Evolutionary conservation across 768 basidiomycete genomes (phyloP), one percentile per base, ranked within the genome.

Genomic region (Tubosaeta brunneosetosa): DNA sequence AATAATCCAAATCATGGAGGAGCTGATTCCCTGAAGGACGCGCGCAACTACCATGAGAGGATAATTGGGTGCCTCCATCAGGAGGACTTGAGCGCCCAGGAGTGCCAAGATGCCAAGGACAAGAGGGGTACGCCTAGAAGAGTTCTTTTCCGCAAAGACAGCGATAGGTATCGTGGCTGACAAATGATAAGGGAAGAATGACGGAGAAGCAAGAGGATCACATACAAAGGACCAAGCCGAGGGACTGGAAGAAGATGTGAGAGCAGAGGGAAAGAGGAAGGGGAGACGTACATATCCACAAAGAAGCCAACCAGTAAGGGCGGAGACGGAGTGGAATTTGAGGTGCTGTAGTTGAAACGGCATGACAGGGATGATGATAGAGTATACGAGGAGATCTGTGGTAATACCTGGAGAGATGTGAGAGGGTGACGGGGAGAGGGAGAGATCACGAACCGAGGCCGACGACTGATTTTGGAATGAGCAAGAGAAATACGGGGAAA

Each of bases 51-150:
- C 77, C 82, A 86, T 82, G 12, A 83, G 64, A 50, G 76, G 58
- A 56, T 78, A 84, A 36, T 70, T 75, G 3, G 76, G 78, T 0
- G 82, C 81, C 57, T 83, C 79, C 82, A 85, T 84, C 11, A 86
- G 69, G 69, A 85, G 72, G 16, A 83, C 63, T 64, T 83, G 81
- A 2, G 81, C 79, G 6, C 71, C 79, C 4, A 80, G 64, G 33
- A 85, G 72, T 26, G 77, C 57, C 9, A 80, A 2, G 12, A 83
- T 68, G 14, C 82, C 84, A 6, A 73, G 26, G 11, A 84, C 56
- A 42, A 85, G 72, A 3, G 82, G 83, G 5, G 59, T 55, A 52
- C 73, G 74, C 33, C 83, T 69, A 16, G 70, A 70, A 29, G 74
- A 65, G 44, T 77, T 76, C 19, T 60, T 73, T 61, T 85, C 84